Evolutionary conservation across 1,284 basidiomycete genomes (phyloP).

Genomic region (Ustanciosporium gigantosporum): DNA sequence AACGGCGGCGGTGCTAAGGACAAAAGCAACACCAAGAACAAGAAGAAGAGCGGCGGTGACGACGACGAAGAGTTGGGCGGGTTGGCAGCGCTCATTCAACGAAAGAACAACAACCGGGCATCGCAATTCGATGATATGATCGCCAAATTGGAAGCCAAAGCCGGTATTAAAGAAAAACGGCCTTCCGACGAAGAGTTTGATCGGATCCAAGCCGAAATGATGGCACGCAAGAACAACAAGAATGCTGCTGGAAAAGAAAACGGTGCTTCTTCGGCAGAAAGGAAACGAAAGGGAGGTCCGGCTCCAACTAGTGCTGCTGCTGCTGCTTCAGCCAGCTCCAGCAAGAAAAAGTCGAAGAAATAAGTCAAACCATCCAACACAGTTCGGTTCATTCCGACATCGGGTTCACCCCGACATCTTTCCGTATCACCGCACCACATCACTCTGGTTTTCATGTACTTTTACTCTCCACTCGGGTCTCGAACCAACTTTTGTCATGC

Average conservation of each 20-base stretch:
- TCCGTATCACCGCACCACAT: too few relatives aligned
- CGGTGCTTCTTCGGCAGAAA: not conserved
- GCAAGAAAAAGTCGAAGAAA: conserved; percentile 32
- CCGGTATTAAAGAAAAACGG: conserved; percentile 31
- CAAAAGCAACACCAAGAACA: not conserved
- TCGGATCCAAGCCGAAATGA: conserved; percentile 37
- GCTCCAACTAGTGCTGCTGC: conserved; percentile 4
- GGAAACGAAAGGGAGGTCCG: conserved; percentile 28
- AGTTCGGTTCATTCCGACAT: too few relatives aligned
- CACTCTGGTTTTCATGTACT: too few relatives aligned
- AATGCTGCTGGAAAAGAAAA: conserved; percentile 22
- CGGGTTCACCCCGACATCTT: too few relatives aligned
- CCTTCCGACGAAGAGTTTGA: conserved; percentile 45
- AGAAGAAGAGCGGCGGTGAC: conserved; percentile 8
- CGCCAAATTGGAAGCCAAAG: conserved; percentile 43
- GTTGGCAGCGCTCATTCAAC: conserved; percentile 40
- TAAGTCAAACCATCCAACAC: too few relatives aligned
- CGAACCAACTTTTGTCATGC: too few relatives aligned
- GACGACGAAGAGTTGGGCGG: conserved; percentile 41
- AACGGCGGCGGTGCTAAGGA: conserved; percentile 1
- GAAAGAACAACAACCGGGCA: conserved; percentile 36
- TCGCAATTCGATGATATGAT: conserved; percentile 51
- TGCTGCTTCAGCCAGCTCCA: conserved; percentile 5
- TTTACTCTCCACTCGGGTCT: too few relatives aligned
- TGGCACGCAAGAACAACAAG: conserved; percentile 29